Base-by-base conservation (phyloP, 768 basidiomycete species). In the Lactifluus rugatus region DNA sequence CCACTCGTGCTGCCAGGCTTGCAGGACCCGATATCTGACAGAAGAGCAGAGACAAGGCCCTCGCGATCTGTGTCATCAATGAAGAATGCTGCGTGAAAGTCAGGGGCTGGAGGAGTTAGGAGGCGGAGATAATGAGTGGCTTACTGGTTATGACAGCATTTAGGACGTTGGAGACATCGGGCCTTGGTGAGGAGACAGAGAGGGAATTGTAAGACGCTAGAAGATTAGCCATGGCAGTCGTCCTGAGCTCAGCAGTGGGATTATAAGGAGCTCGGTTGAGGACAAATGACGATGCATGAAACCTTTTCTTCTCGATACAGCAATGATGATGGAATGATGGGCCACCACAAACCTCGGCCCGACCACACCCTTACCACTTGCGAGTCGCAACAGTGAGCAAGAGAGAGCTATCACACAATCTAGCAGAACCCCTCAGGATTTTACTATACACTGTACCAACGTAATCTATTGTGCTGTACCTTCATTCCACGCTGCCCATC, bases 91-190 rank as follows among this genome's bases (percentile, higher is more conserved):
- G 76, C 56, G 84, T 73, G 32, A 75, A 69, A 34, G 78, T 75
- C 6, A 78, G 76, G 8, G 73, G n/a, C n/a, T 1, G 10, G 46
- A 31, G 11, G 68, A 10, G 81, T 81, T 81, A 65, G 14, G 41
- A 37, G 21, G 8, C 3, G 1, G 34, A 21, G 25, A 37, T 16
- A 42, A 42, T 25, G 25, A n/a, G 19, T 44, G 2, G 45, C 73
- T 28, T 56, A 81, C 84, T 75, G 61, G 73, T 72, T 62, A 77
- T 75, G 42, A 85, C 77, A 42, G 74, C 73, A 61, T 78, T 75
- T 48, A 84, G 75, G 13, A 77, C 76, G 13, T 68, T 64, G 26
- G 76, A 65, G 34, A 83, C 73, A 34, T 81, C 75, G 13, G 71
- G 14, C 34, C 61, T 62, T 32, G 53, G 34, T 14, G 63, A 64